Percentiles rank a stretch among this genome's conserved stretches.
phyloP scores from a whole-genome alignment of 495 filamentous ascomycete genomes.

The Neurospora sp. region DNA sequence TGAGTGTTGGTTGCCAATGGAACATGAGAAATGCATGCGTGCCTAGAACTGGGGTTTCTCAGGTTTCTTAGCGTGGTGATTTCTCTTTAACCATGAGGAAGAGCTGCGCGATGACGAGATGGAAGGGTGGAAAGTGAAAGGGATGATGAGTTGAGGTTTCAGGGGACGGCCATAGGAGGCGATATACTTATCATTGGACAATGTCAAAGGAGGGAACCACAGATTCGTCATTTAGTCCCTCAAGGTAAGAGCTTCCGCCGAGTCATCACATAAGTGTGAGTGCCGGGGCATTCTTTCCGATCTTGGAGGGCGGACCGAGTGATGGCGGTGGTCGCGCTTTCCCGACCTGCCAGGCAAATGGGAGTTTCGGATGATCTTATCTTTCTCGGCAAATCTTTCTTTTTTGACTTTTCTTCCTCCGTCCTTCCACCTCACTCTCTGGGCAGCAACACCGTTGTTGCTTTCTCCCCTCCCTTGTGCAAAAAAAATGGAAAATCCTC shows the following conservation, averaged over 20 bases:
- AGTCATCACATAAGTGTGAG: not conserved
- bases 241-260: not conserved
- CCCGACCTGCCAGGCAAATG: not conserved
- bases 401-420: not conserved
- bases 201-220: not conserved
- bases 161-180: not conserved
- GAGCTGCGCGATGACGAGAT: not conserved
- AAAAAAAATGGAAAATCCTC: not conserved
- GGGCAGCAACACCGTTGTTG: not conserved
- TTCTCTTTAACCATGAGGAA: not conserved
- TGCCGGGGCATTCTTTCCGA: not conserved
- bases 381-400: not conserved
- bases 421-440: not conserved
- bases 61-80: not conserved
- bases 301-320: not conserved
- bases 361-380: not conserved
- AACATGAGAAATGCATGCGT: not conserved
- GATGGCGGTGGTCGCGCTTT: not conserved
- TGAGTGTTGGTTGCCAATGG: not conserved
- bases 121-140: not conserved
- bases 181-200: not conserved
- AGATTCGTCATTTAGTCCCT: not conserved
- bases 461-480: not conserved
- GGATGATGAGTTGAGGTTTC: not conserved
- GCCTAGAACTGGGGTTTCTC: not conserved